A percentile compares a stretch with the other conserved stretches of the same genome.
These are phyloP conservation scores for Aureobasidium namibiae DNA, from an alignment of 2,329 filamentous ascomycete genomes.

Conservation along the genomic window DNA sequence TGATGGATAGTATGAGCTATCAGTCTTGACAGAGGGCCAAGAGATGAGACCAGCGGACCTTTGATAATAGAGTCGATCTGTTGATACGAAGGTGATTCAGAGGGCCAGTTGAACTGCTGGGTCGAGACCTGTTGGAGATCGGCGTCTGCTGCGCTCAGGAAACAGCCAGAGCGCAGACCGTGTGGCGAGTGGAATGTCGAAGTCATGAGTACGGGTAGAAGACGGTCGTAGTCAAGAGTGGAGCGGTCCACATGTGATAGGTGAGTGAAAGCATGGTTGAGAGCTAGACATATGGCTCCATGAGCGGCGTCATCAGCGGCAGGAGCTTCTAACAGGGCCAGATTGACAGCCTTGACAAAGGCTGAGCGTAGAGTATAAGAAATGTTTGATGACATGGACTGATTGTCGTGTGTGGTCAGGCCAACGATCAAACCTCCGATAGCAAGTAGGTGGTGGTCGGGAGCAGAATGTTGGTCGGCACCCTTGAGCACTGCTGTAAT, in stretches of 20 bases:
- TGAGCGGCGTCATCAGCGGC: constrained; percentile 42
- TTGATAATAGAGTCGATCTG: constrained; percentile 51
- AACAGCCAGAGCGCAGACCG: constrained; percentile 68
- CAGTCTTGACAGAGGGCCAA: constrained; percentile 60
- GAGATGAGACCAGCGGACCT: constrained; percentile 55
- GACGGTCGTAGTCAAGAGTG: constrained; percentile 54
- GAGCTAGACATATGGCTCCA: constrained; percentile 54
- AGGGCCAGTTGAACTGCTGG: constrained; percentile 56
- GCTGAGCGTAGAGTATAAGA: constrained; percentile 62
- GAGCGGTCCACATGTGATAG: constrained; percentile 53
- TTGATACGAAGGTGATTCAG: constrained; percentile 49
- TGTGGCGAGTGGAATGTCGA: constrained; percentile 61
- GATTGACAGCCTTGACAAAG: constrained; percentile 64
- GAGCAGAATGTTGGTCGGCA: constrained; percentile 52
- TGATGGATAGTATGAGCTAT: constrained; percentile 57
- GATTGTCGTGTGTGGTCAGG: constrained; percentile 56
- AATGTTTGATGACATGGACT: constrained; percentile 56
- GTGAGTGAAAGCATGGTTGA: constrained; percentile 70
- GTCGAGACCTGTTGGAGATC: constrained; percentile 52
- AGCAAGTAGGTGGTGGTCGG: constrained; percentile 80
- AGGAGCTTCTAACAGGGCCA: constrained; percentile 57
- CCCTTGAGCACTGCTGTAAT: constrained; percentile 50
- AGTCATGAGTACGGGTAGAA: constrained; percentile 62
- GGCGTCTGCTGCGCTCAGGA: constrained; percentile 59
- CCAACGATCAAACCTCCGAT: constrained; percentile 72